Conservation (phyloP, 1,284 basidiomycete species). For the Mycosarcoma mackinlayi region DNA sequence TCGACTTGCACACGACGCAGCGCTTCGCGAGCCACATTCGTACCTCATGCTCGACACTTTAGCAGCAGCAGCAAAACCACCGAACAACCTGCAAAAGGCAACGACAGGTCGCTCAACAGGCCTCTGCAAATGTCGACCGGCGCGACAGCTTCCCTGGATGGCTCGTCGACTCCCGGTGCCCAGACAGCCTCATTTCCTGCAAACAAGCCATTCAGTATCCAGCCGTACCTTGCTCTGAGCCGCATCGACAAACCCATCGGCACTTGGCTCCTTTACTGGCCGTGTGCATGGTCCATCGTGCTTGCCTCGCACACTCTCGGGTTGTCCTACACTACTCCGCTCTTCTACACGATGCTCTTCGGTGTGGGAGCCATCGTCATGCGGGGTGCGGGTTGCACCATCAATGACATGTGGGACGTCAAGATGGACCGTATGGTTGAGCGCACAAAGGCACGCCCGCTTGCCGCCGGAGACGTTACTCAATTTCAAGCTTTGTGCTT, state of each 20-base stretch:
- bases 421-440: constrained; percentile 87
- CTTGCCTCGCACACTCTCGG: constrained; percentile 60
- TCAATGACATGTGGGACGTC: constrained; percentile 99
- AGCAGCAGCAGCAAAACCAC: constrained; percentile 14
- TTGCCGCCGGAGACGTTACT: constrained; percentile 86
- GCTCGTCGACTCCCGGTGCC: not conserved
- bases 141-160: not conserved
- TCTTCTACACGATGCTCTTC: constrained; percentile 76
- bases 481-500: constrained; percentile 82
- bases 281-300: constrained; percentile 73
- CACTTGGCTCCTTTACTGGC: constrained; percentile 88
- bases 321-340: constrained; percentile 42
- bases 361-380: constrained; percentile 91
- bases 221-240: constrained; percentile 85
- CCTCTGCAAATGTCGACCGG: not conserved
- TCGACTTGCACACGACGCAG: constrained; percentile 15
- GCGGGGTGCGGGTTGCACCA: constrained; percentile 98
- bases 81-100: not conserved
- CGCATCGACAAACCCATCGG: constrained; percentile 96
- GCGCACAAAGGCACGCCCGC: constrained; percentile 76
- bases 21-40: not conserved
- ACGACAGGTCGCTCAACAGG: not conserved
- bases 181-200: not conserved
- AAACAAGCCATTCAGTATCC: constrained; percentile 41
- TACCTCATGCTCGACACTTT: constrained; percentile 2